Base-by-base conservation (phyloP, 345 rosid species). In the Physaria fendleri region DNA sequence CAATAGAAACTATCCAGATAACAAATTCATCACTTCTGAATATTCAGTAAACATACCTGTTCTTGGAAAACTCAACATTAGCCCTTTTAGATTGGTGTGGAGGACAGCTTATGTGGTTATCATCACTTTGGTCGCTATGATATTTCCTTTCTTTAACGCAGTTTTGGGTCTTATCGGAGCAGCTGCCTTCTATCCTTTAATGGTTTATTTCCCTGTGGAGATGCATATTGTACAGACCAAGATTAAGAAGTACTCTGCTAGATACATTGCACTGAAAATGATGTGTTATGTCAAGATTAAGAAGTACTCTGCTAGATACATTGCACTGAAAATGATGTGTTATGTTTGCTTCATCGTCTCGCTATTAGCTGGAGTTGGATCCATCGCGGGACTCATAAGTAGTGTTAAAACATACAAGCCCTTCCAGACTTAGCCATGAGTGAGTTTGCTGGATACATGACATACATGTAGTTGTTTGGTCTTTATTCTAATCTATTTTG, bases 101-200 rank as follows among this genome's bases (percentile, higher is more conserved):
- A 82, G 99, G 70, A 81, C 91, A 6, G 24, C 59, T 5, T 93
- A 84, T 12, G 99, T 93, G 23, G 64, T 88, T 0, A 12, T 83
- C 27, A 81, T 89, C 1, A 76, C 87, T 6, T 37, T 93, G 3
- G 1, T 85, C 5, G 96, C 99, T 41, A 88, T 86, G 99, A 71
- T 88, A 20, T 75, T 93, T 40, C 99, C 99, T 4, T 88, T 93
- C 85, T 93, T 93, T 86, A 93, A 88, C 23, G 89, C 81, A 20
- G 81, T 88, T 50, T 53, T 88, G 45, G 97, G 95, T 10, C 81
- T 93, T 3, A 69, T 93, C 0, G 99, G 99, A 24, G 95, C 96
- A 1, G 81, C 77, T 6, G 82, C 97, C 0, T 92, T 92, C 60
- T 92, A 91, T 88, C 99, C 99, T 2, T 64, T 92, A 48, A 83